Evolutionary conservation across 352 stramenopile genomes (phyloP), one percentile per base, ranked within the genome.

Genomic region (Phytopythium delawarense): DNA sequence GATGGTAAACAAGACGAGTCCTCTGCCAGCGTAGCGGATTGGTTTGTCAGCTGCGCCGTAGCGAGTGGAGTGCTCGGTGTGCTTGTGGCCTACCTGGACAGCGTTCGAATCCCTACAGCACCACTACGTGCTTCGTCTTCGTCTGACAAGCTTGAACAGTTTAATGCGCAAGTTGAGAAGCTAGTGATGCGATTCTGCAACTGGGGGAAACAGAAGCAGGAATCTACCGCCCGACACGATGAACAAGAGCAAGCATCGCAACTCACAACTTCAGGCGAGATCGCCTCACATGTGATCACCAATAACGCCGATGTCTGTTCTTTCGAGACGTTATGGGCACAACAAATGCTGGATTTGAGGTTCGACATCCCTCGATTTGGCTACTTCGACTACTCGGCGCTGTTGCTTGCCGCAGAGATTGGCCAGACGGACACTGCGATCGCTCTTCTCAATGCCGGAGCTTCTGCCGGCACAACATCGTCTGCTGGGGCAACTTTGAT

Each of bases 341-440:
- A 62, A 15, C 39, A 78, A 18, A 42, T 92, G 9, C 66, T 92
- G 12, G 72, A 91, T 46, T 32, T 61, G 28, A 59, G 48, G 8
- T 71, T 83, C 23, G 71, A 75, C 28, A 57, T 84, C 0, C 53
- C 50, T 4, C 73, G 84, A 0, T 90, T 91, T 57, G 66, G 65
- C 12, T 89, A 91, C 37, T n/a, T 50, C 0, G 58, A 54, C 7
- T 84, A 88, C n/a, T 58, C 81, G 0, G 74, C 72, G 0, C 50
- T 94, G 1, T 45, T 91, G 2, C 67, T 94, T 3, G 79, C 81
- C 8, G 69, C 75, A 0, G 81, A 94, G 46, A 61, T 88, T 13
- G 64, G 57, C 0, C 59, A 77, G 2, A 62, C 71, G 0, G 59
- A 65, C 5, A 58, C 86, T 32, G 72, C 77, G 0, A 37, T 53